Conservation (phyloP, 768 basidiomycete genomes). For the Xerocomellus chrysenteron region DNA sequence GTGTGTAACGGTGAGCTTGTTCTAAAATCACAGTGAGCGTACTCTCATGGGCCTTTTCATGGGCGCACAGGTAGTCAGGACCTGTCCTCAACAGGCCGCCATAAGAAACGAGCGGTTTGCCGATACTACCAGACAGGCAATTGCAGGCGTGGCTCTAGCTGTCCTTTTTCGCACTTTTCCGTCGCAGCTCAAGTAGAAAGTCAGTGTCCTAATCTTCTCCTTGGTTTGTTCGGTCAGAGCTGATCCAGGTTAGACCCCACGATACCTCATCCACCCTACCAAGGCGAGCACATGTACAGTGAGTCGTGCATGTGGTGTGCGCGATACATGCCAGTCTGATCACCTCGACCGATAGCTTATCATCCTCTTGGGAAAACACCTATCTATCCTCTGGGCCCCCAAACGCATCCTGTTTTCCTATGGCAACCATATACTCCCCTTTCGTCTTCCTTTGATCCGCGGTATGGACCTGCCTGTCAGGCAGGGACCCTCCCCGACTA, state of each 20-base stretch:
- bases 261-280: slow-evolving; percentile 12
- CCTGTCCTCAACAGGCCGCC: not conserved
- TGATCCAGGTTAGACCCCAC: slow-evolving; percentile 15
- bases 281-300: slow-evolving; percentile 19
- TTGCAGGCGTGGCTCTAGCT: slow-evolving; percentile 29
- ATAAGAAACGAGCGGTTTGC: slow-evolving; percentile 17
- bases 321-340: slow-evolving; percentile 1
- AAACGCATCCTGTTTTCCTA: slow-evolving; percentile 18
- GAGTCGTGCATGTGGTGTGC: slow-evolving; percentile 2
- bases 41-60: slow-evolving; percentile 8
- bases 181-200: slow-evolving; percentile 12
- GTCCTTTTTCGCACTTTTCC: slow-evolving; percentile 25
- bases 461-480: slow-evolving; percentile 8
- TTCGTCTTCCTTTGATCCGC: slow-evolving; percentile 16
- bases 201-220: slow-evolving; percentile 7
- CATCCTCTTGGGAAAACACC: slow-evolving; percentile 16
- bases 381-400: slow-evolving; percentile 17
- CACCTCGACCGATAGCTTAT: slow-evolving; percentile 16
- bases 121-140: slow-evolving; percentile 26
- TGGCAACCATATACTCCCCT: slow-evolving; percentile 33
- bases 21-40: not conserved
- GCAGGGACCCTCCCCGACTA: slow-evolving; percentile 14
- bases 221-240: not conserved
- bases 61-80: slow-evolving; percentile 13
- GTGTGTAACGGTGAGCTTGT: slow-evolving; percentile 17